A percentile compares a stretch with the other conserved stretches of the same genome.
Conservation (phyloP, 495 filamentous ascomycete species). For the Letharia columbiana region DNA sequence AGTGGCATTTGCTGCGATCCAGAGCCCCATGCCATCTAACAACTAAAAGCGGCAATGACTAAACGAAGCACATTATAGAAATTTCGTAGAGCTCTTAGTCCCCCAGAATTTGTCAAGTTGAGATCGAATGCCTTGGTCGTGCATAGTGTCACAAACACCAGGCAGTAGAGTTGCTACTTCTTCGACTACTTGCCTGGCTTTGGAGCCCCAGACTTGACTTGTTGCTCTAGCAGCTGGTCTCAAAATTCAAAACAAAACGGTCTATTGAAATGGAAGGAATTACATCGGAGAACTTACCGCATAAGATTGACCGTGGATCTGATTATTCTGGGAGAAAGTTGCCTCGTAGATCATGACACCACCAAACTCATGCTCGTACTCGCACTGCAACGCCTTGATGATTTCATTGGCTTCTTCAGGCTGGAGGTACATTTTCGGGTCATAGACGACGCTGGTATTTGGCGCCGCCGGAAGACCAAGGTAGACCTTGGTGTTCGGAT, state of each 20-base stretch:
- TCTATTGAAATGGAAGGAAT: neutral
- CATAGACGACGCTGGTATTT: constrained; percentile 23
- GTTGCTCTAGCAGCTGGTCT: no score
- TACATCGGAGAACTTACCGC: constrained; percentile 23
- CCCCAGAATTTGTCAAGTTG: no score
- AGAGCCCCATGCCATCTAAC: neutral
- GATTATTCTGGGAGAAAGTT: constrained; percentile 43
- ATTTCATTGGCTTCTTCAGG: constrained; percentile 41
- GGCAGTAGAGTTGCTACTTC: no score
- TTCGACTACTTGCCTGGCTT: no score
- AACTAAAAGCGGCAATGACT: no score
- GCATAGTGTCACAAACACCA: no score
- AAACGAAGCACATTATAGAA: no score
- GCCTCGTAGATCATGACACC: constrained; percentile 72
- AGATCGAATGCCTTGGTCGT: no score
- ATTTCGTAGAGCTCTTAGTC: no score
- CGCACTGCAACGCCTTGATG: constrained; percentile 40
- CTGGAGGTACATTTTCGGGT: constrained; percentile 36
- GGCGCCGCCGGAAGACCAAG: constrained; percentile 55
- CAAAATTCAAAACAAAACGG: no score
- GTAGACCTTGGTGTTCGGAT: constrained; percentile 55
- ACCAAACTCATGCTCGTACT: constrained; percentile 50
- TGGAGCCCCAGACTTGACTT: no score
- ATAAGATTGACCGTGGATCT: constrained; percentile 37
- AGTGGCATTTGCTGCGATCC: neutral